Evolutionary conservation across 345 rosid species (phyloP), one percentile per base, ranked within the genome.

Genomic region (Rhodamnia rubescens): DNA sequence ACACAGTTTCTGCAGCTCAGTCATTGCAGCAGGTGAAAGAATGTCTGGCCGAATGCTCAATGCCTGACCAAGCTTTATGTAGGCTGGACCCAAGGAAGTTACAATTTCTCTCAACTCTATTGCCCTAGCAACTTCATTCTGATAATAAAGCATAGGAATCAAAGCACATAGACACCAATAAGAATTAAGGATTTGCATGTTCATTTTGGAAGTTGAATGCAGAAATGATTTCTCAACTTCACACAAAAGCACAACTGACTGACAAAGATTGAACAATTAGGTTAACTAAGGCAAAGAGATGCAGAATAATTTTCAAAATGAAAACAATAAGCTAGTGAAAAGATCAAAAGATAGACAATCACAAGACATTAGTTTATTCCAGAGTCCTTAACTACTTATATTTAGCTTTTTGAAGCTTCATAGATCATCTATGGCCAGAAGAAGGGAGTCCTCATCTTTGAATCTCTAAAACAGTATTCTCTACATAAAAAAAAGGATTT

Each of bases 61-160:
- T 87, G 99, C 99, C 89, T 97, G 99, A 87, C 99, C 99, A 87
- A 97, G 98, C 89, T 97, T 97, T 83, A 97, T 94, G 85, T 95
- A 97, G 13, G 99, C 98, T 88, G 99, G 99, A 88, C 99, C 99
- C 95, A 97, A 90, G 22, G 99, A 95, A 84, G 99, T 97, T 29
- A 97, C 98, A 78, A 97, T 97, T 55, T 97, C 99, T 93, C 99
- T 94, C 86, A 97, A 81, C 88, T 97, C 99, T 88, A 95, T 97
- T 82, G 99, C 99, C 87, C 99, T 94, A 59, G 98, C 87, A 86
- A 97, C 98, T 92, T 97, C 98, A 92, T 97, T 97, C 99, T 97
- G 93, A 87, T 87, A 16, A 80, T n/a, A 87, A 56, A 55, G 69
- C 24, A 82, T 29, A 84, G 56, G 50, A 85, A 69, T 29, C 22